A percentile compares a stretch with the other conserved stretches of the same genome.
Evolutionary conservation across 352 stramenopile genomes (phyloP).

Genomic region (Phytophthora idaei): DNA sequence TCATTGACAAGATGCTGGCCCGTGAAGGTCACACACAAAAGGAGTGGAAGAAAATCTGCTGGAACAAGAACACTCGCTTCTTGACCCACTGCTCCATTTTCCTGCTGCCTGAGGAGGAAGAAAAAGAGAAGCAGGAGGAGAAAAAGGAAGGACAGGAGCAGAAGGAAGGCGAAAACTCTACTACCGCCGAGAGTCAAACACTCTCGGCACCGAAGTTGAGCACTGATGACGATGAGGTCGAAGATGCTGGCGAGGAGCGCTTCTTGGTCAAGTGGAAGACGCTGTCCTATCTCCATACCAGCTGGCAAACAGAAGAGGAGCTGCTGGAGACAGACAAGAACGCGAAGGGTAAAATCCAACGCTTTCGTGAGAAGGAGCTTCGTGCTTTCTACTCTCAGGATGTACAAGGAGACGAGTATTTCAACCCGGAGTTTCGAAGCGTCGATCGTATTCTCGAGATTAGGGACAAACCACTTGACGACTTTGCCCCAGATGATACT

Average conservation of each 20-base stretch:
- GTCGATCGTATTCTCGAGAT: constrained; percentile 91
- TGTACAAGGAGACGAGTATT: constrained; percentile 88
- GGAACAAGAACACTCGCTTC: constrained; percentile 77
- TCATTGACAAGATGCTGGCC: constrained; percentile 86
- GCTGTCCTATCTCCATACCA: constrained; percentile 90
- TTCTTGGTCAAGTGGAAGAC: constrained; percentile 93
- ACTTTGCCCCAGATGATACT: constrained; percentile 59
- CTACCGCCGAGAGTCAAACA: neutral
- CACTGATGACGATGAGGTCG: constrained; percentile 29
- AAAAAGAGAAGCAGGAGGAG: constrained; percentile 23
- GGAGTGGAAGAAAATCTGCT: constrained; percentile 79
- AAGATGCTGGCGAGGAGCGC: constrained; percentile 68
- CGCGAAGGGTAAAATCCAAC: constrained; percentile 87
- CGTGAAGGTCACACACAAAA: constrained; percentile 80
- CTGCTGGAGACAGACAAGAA: constrained; percentile 87
- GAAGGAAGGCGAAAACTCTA: constrained; percentile 7
- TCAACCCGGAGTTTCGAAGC: constrained; percentile 89
- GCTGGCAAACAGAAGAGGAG: constrained; percentile 88
- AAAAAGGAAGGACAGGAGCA: constrained; percentile 8
- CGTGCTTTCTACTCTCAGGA: constrained; percentile 50
- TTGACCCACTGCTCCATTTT: constrained; percentile 86
- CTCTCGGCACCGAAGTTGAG: constrained; percentile 5
- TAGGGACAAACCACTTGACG: constrained; percentile 73
- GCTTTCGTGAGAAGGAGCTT: constrained; percentile 81
- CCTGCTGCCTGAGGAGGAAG: constrained; percentile 57